Evolutionary conservation across 1,284 basidiomycete genomes (phyloP).

Genomic region (Tetrapyrgos nigripes): DNA sequence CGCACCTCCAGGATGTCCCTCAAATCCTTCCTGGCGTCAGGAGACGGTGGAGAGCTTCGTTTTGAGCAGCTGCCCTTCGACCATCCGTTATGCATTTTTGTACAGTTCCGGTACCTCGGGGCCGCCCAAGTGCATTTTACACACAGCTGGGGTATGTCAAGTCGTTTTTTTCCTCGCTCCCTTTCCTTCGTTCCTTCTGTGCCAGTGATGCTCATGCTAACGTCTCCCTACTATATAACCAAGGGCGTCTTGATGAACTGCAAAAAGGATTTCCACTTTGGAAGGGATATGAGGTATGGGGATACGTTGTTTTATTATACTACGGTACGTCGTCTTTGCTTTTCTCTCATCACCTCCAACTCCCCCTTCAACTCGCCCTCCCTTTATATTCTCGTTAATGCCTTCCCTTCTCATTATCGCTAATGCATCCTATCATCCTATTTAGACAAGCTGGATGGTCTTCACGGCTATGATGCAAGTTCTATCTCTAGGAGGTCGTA

Average conservation of each 20-base stretch:
- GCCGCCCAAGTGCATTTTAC: conserved; percentile 83
- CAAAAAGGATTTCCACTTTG: conserved; percentile 59
- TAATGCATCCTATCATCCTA: neutral
- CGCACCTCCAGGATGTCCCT: conserved; percentile 43
- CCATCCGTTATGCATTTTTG: conserved; percentile 85
- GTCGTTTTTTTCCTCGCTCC: neutral
- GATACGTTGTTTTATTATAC: conserved; percentile 77
- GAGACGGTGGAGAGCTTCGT: conserved; percentile 50
- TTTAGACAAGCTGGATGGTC: conserved; percentile 79
- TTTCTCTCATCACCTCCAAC: neutral
- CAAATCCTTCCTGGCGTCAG: conserved; percentile 54
- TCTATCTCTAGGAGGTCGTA: conserved; percentile 57
- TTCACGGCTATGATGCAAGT: conserved; percentile 50
- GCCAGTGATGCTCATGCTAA: neutral
- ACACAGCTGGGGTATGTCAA: conserved; percentile 78
- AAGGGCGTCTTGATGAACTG: conserved; percentile 69
- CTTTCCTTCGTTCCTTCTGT: neutral
- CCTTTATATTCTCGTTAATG: neutral
- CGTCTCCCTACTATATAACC: neutral
- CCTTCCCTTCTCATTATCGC: neutral
- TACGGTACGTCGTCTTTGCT: conserved; percentile 51
- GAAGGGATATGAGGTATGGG: conserved; percentile 46
- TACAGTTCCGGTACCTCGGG: conserved; percentile 91
- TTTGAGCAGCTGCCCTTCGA: conserved; percentile 82
- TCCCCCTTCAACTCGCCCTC: neutral